phyloP scores from a whole-genome alignment of 1,139 yeast species.

The Sugiyamaella paludigena region DNA sequence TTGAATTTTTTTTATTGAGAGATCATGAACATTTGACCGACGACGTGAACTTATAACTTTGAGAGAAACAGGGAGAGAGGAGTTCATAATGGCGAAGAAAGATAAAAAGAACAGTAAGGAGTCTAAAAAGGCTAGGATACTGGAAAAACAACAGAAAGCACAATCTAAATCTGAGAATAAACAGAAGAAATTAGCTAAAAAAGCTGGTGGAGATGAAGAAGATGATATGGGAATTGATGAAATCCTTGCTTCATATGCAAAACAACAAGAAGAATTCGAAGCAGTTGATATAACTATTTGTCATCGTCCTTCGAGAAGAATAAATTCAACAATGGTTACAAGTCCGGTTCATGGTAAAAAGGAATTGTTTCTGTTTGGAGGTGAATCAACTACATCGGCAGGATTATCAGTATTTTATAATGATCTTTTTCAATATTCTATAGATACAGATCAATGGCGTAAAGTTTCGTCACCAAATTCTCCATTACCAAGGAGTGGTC shows the following conservation, averaged over 20 bases:
- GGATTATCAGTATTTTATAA: slow-evolving; percentile 71
- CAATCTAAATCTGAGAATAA: slow-evolving; percentile 69
- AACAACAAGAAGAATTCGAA: slow-evolving; percentile 72
- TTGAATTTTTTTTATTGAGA: too few species aligned
- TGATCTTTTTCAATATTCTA: slow-evolving; percentile 69
- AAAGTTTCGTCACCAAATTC: slow-evolving; percentile 74
- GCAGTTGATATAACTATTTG: slow-evolving; percentile 62
- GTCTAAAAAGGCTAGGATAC: slow-evolving; percentile 85
- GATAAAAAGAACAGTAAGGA: slow-evolving; percentile 84
- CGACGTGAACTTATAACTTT: too few species aligned
- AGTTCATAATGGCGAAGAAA: slow-evolving; percentile 63
- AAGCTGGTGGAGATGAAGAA: slow-evolving; percentile 75
- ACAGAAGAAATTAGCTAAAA: slow-evolving; percentile 71
- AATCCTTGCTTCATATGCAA: slow-evolving; percentile 71
- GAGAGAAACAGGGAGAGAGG: too few species aligned
- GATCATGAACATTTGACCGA: too few species aligned
- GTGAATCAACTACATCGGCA: slow-evolving; percentile 58
- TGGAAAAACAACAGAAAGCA: slow-evolving; percentile 78
- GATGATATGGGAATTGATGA: slow-evolving; percentile 89
- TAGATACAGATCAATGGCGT: slow-evolving; percentile 83
- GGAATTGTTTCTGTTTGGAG: slow-evolving; percentile 85
- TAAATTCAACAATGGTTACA: slow-evolving; percentile 72
- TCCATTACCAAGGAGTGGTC: slow-evolving; percentile 92
- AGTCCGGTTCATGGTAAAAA: slow-evolving; percentile 73
- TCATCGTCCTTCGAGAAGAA: slow-evolving; percentile 61